Conservation (phyloP, 2,329 filamentous ascomycete genomes). For the Microcyclospora tardicrescens region DNA sequence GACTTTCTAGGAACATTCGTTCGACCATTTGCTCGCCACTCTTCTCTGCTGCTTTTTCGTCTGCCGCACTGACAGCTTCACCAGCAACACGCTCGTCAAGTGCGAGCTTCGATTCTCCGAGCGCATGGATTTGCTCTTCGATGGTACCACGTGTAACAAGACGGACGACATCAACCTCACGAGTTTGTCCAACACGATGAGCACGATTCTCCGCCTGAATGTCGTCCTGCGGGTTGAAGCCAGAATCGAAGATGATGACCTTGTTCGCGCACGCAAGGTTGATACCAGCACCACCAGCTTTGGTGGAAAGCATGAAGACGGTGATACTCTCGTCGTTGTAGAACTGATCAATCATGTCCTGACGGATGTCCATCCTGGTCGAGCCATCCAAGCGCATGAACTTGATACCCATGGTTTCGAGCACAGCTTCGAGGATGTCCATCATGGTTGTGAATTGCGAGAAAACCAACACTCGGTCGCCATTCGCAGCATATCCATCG, state of each 20-base stretch:
- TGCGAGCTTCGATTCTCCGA: slow-evolving; percentile 85
- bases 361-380: slow-evolving; percentile 70
- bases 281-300: slow-evolving; percentile 91
- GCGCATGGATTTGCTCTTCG: slow-evolving; percentile 82
- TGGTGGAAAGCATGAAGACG: slow-evolving; percentile 85
- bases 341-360: slow-evolving; percentile 80
- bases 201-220: slow-evolving; percentile 97
- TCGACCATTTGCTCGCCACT: slow-evolving; percentile 23
- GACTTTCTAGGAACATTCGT: slow-evolving; percentile 25
- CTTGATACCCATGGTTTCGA: slow-evolving; percentile 57
- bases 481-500: slow-evolving; percentile 57
- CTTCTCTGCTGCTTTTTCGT: slow-evolving; percentile 27
- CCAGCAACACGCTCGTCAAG: slow-evolving; percentile 65
- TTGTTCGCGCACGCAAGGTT: slow-evolving; percentile 94
- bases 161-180: slow-evolving; percentile 79
- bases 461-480: slow-evolving; percentile 81
- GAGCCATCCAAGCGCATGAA: slow-evolving; percentile 80
- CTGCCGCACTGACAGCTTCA: slow-evolving; percentile 31
- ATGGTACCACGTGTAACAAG: slow-evolving; percentile 72
- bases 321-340: slow-evolving; percentile 62
- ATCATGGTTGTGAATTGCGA: slow-evolving; percentile 87
- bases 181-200: slow-evolving; percentile 87
- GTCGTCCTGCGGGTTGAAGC: slow-evolving; percentile 97
- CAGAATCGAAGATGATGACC: slow-evolving; percentile 91
- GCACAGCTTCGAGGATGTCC: slow-evolving; percentile 74